Evolutionary conservation across 768 basidiomycete species (phyloP).

Genomic region (Strobilomyces confusus): DNA sequence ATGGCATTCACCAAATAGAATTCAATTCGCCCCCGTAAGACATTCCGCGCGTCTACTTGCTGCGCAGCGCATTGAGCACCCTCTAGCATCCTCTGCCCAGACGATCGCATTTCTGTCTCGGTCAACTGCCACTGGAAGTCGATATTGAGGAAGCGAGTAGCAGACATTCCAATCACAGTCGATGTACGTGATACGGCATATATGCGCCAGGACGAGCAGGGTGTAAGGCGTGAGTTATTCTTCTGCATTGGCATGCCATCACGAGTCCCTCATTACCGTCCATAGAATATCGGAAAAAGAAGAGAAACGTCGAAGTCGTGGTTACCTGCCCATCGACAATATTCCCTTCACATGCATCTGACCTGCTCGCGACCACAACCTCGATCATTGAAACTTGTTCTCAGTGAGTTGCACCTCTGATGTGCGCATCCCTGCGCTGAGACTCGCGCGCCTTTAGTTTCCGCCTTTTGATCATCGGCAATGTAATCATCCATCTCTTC

Average conservation of each 20-base stretch:
- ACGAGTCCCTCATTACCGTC: not conserved
- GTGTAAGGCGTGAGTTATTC: conserved; percentile 4
- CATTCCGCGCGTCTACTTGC: not conserved
- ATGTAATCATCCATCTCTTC: not conserved
- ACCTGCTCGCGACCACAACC: conserved; percentile 2
- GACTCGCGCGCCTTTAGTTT: conserved; percentile 1
- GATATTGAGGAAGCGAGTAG: not conserved
- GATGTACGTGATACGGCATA: conserved; percentile 1
- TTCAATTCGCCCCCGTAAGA: not conserved
- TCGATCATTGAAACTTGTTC: conserved; percentile 10
- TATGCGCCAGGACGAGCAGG: not conserved
- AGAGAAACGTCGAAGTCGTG: not conserved
- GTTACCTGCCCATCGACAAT: not conserved
- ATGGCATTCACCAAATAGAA: not conserved
- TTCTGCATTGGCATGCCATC: too few relatives aligned
- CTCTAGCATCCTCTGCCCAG: not conserved
- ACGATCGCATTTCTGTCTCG: not conserved
- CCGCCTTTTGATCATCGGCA: conserved; percentile 14
- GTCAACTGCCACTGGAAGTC: not conserved
- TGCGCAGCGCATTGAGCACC: not conserved
- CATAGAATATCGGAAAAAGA: conserved; percentile 10
- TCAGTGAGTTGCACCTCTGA: not conserved
- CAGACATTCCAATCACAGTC: not conserved
- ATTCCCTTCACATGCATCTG: not conserved
- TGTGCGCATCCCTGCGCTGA: not conserved